phyloP scores from a whole-genome alignment of 2,329 filamentous ascomycete species.

The Curvularia verruculosa region DNA sequence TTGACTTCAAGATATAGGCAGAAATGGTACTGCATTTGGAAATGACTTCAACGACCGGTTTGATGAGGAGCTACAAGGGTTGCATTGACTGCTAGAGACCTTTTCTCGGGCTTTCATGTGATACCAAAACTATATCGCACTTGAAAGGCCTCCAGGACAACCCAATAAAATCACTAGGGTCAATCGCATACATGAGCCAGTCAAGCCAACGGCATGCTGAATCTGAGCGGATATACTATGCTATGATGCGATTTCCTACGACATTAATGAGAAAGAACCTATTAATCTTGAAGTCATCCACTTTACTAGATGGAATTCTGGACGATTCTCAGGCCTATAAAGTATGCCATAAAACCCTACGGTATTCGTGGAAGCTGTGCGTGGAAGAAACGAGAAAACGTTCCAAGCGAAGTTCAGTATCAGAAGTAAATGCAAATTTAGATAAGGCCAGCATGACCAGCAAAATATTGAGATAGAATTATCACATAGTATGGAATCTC shows the following conservation, averaged over 20 bases:
- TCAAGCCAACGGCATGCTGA: neutral
- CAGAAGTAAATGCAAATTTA: neutral
- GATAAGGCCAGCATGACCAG: neutral
- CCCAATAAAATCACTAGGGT: neutral
- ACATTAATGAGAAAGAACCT: neutral
- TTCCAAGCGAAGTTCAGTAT: neutral
- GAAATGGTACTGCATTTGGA: constrained; percentile 7
- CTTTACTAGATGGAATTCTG: neutral
- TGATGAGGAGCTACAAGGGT: constrained; percentile 11
- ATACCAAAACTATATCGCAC: too few species aligned
- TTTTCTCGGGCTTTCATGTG: neutral
- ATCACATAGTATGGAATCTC: neutral
- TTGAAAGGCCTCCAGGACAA: too few species aligned
- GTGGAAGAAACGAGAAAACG: neutral
- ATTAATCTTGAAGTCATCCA: neutral
- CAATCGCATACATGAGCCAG: too few species aligned
- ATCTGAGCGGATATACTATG: neutral
- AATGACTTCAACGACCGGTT: constrained; percentile 14
- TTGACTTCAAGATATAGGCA: constrained; percentile 8
- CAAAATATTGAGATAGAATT: neutral
- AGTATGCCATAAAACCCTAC: neutral
- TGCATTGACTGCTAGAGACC: neutral
- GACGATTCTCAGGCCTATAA: neutral
- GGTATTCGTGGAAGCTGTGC: neutral
- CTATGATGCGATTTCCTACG: neutral